Evolutionary conservation across 2,329 filamentous ascomycete genomes (phyloP).

Genomic region (Metarhizium sp.): DNA sequence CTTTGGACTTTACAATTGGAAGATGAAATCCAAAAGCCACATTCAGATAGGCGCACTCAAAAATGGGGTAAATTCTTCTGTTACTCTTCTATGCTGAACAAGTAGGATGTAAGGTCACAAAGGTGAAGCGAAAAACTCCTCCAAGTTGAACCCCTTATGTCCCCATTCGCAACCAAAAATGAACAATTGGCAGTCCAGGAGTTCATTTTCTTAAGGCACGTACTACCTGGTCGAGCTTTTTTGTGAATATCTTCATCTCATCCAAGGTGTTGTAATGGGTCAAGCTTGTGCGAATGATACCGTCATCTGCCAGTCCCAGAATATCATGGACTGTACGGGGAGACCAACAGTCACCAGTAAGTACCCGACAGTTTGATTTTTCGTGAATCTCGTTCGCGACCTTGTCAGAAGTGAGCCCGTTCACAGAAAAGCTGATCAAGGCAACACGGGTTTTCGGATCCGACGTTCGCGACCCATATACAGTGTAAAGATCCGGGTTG

Average conservation of each 20-base stretch:
- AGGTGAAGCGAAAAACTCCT: too few species aligned
- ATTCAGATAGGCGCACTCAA: too few species aligned
- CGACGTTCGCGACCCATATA: conserved; percentile 3
- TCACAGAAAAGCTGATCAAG: conserved; percentile 58
- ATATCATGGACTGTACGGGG: conserved; percentile 52
- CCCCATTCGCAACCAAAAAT: too few species aligned
- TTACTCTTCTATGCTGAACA: too few species aligned
- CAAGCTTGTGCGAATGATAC: conserved; percentile 58
- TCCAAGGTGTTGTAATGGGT: conserved; percentile 60
- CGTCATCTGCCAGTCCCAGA: conserved; percentile 45
- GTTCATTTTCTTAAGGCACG: neutral
- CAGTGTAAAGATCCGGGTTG: conserved; percentile 30
- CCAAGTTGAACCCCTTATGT: too few species aligned
- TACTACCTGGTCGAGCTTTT: neutral
- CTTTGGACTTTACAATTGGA: too few species aligned
- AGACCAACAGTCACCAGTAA: conserved; percentile 62
- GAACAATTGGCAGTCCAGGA: too few species aligned
- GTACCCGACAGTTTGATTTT: conserved; percentile 48
- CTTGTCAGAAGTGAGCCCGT: conserved; percentile 43
- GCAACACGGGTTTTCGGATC: conserved; percentile 39
- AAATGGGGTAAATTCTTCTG: too few species aligned
- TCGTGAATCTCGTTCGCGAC: conserved; percentile 55
- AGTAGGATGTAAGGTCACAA: too few species aligned
- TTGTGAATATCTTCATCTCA: neutral
- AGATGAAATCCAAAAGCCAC: too few species aligned